Base-by-base conservation (phyloP, 2,329 filamentous ascomycete species). In the Trichoderma asperellum region DNA sequence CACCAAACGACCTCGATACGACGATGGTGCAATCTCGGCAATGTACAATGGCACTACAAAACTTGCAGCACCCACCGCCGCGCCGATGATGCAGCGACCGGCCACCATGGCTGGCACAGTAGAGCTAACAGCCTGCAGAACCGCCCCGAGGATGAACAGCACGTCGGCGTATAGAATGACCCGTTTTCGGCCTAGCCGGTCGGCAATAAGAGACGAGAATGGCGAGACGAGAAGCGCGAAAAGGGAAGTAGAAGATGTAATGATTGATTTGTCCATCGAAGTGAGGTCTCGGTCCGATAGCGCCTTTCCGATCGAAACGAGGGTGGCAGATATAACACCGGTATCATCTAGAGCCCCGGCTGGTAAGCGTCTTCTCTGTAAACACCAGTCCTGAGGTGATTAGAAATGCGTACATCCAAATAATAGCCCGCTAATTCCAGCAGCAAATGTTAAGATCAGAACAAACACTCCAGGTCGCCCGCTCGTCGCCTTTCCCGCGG, bases 1-100 rank as follows among this genome's bases (percentile, higher is more conserved):
- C 4, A 97, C 91, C 52, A 98, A 82, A 52, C 92, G 83, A 16
- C 95, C 95, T 67, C 95, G 84, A 71, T 92, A 88, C 27, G 88
- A 85, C 1, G 92, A 88, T 0, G 95, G 94, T 4, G 92, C 89
- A 14, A 97, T 83, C 79, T 98, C 95, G 10, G 92, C 91, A 70
- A 97, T 95, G 80, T 97, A 97, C 74, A 97, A 79, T 57, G 94
- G 94, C 35, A 93, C 91, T 4, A 96, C 92, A 74, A 96, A 92
- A 76, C 90, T 93, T 10, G 91, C 92, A 2, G 89, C 89, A 18
- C 92, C 92, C 0, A 95, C 90, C 0, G 88, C 92, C 0, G 89
- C 83, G 34, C 92, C 92, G 2, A 95, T 90, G 1, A 94, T 81
- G 35, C 87, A 85, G 5, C 92, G 83, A 0, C 92, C 92, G 0